phyloP scores from a whole-genome alignment of 176 grass and related monocot genomes.

The Poa pratensis region DNA sequence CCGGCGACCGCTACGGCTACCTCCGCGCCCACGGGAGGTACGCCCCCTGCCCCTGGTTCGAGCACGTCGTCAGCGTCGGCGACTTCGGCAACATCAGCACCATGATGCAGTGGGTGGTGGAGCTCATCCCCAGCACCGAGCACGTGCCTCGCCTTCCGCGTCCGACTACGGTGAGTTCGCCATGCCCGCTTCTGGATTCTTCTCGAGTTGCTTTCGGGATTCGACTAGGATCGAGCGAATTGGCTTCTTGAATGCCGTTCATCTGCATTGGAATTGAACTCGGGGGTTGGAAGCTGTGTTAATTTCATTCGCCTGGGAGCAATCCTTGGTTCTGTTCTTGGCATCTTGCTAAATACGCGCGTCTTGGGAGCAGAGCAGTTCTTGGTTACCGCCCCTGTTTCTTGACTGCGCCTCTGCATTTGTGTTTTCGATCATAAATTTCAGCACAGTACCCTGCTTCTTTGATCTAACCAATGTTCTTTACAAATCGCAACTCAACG shows the following conservation, averaged over 20 bases:
- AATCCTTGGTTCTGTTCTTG: neutral
- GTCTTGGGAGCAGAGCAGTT: no score
- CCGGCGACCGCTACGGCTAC: neutral
- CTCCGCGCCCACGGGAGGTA: conserved; percentile 30
- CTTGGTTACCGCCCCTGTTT: neutral
- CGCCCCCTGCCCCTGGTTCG: neutral
- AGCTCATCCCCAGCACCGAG: neutral
- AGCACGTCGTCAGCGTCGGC: neutral
- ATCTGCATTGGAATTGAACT: neutral
- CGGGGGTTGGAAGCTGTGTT: neutral
- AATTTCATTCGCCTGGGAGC: neutral
- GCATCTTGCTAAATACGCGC: neutral
- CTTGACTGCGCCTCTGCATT: neutral
- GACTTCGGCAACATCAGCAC: neutral
- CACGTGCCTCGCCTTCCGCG: neutral
- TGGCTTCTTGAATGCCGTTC: neutral
- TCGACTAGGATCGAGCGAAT: neutral
- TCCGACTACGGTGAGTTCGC: neutral
- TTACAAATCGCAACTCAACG: neutral
- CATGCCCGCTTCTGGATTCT: neutral
- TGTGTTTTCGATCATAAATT: neutral
- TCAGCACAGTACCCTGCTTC: neutral
- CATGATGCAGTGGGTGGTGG: conserved; percentile 18
- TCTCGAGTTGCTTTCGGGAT: neutral
- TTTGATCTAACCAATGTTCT: neutral